phyloP scores from a whole-genome alignment of 345 rosid species.

The Mercurialis annua region DNA sequence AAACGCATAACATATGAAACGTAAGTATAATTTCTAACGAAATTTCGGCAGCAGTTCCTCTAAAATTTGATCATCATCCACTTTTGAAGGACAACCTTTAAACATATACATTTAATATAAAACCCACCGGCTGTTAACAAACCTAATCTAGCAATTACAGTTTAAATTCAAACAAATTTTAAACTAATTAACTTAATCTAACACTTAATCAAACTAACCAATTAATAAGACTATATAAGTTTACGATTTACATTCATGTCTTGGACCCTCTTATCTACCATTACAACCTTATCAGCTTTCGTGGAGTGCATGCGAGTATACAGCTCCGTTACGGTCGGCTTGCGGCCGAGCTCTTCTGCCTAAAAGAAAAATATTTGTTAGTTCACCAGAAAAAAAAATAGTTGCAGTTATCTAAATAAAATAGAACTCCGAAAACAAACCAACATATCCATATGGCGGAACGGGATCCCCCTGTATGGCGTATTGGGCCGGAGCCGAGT shows the following conservation, averaged over 20 bases:
- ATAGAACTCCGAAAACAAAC: not conserved
- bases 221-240: not conserved
- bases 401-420: not conserved
- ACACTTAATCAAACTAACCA: not conserved
- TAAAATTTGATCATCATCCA: too few species aligned
- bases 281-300: not conserved
- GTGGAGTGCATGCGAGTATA: too few species aligned
- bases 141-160: not conserved
- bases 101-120: not conserved
- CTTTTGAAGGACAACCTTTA: too few species aligned
- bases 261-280: not conserved
- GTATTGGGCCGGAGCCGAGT: not conserved
- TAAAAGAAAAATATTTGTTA: too few species aligned
- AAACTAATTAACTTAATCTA: not conserved
- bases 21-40: not conserved
- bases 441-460: not conserved
- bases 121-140: not conserved
- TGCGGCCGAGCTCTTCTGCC: not conserved
- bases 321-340: not conserved
- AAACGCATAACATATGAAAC: not conserved
- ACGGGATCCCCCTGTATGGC: not conserved
- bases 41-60: not conserved
- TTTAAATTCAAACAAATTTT: too few species aligned
- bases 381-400: not conserved
- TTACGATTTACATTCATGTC: not conserved